Evolutionary conservation across 2,329 filamentous ascomycete species (phyloP), one percentile per base, ranked within the genome.

Genomic region (Cryphonectria radicalis): DNA sequence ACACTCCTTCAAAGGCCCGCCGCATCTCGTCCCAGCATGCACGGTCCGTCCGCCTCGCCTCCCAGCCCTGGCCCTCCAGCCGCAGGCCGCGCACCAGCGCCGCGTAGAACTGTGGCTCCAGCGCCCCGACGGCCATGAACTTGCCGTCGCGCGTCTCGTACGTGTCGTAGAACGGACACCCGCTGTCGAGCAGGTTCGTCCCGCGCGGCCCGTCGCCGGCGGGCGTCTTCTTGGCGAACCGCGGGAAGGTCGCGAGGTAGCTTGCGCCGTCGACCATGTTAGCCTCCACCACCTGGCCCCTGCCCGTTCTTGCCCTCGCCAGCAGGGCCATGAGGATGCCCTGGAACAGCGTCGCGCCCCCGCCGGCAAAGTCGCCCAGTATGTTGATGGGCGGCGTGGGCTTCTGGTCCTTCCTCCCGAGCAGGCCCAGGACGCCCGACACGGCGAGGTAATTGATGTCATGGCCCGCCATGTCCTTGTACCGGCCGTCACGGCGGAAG

Each of bases 401-500:
- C 74, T 89, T 90, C 77, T 91, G 88, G 22, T 85, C 87, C 40
- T 84, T 83, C 0, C 92, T 85, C 0, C 95, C 95, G 3, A 98
- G 87, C 81, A 97, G 85, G 0, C 87, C 87, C 40, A 98, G 82
- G 0, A 92, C 91, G 0, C 95, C 95, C 0, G 92, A 92, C 0
- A 97, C 93, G 65, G 95, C 93, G 59, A 98, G 91, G 81, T 98
- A 98, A 79, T 98, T 98, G 80, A 98, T 97, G 79, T 98, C 95
- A 79, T 98, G 95, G 62, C 95, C 95, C 0, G 95, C 94, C 95
- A 97, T 98, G 77, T 87, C 83, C 64, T 88, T 89, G 82, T 97
- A 98, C 76, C 90, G 91, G 0, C 95, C 95, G 81, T 97, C 93
- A 55, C 95, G 87, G 17, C 95, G 87, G 81, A 98, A 98, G 0